phyloP scores from a whole-genome alignment of 176 grass and related monocot genomes.

The Coix lacrymajobi region DNA sequence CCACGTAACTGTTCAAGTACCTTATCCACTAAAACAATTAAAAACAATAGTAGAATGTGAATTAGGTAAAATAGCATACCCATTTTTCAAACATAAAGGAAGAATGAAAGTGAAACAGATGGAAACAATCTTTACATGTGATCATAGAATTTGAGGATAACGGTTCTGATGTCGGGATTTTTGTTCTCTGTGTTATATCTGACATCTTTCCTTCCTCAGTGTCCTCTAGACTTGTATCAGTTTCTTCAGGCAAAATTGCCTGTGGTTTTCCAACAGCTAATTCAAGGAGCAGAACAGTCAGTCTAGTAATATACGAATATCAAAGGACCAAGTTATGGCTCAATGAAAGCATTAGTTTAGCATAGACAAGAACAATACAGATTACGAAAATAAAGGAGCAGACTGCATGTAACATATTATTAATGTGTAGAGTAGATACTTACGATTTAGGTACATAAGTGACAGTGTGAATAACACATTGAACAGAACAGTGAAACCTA shows the following conservation, averaged over 20 bases:
- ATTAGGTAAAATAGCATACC: neutral
- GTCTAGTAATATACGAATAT: slow-evolving; percentile 6
- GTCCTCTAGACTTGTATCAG: slow-evolving; percentile 21
- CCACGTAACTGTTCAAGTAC: slow-evolving; percentile 36
- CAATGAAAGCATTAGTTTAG: slow-evolving; percentile 16
- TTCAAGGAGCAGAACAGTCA: slow-evolving; percentile 6
- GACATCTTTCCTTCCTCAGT: slow-evolving; percentile 13
- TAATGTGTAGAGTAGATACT: slow-evolving; percentile 31
- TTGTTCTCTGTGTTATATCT: slow-evolving; percentile 15
- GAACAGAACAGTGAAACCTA: slow-evolving; percentile 88
- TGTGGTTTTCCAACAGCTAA: slow-evolving; percentile 87
- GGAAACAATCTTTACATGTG: slow-evolving; percentile 44
- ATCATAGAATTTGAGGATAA: slow-evolving; percentile 41
- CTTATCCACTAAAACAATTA: slow-evolving; percentile 48
- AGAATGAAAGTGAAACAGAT: slow-evolving; percentile 13
- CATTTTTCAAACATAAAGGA: slow-evolving; percentile 2
- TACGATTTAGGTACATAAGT: slow-evolving; percentile 85
- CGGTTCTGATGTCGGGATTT: neutral
- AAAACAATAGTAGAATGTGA: slow-evolving; percentile 12
- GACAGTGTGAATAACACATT: slow-evolving; percentile 86
- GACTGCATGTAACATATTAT: neutral
- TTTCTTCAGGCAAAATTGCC: slow-evolving; percentile 85
- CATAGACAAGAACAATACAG: neutral
- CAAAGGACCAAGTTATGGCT: neutral
- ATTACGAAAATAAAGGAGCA: slow-evolving; percentile 10